These are phyloP conservation scores for Raffaelea ambrosiae DNA, from an alignment of 2,329 filamentous ascomycete species.

Conservation along the genomic window DNA sequence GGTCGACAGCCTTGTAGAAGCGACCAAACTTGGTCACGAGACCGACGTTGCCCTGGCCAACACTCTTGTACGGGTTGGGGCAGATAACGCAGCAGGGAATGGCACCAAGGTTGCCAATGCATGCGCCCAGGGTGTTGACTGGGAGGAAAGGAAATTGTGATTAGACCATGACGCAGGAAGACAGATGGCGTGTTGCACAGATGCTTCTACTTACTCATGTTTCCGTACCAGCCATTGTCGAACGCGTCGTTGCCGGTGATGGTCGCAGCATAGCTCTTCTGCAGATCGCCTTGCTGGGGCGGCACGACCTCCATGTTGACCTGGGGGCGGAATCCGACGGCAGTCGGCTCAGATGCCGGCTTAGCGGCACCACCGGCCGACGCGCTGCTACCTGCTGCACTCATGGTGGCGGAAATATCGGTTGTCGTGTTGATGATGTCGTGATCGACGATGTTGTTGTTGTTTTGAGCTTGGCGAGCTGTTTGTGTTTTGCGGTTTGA, in stretches of 20 bases:
- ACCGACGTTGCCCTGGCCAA: slow-evolving; percentile 88
- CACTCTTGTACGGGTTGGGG: slow-evolving; percentile 92
- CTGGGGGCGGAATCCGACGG: slow-evolving; percentile 37
- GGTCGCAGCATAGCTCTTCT: slow-evolving; percentile 63
- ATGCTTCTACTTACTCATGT: slow-evolving; percentile 56
- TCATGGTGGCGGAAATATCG: background rate
- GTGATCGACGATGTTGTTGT: background rate
- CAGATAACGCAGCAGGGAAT: slow-evolving; percentile 86
- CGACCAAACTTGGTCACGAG: slow-evolving; percentile 91
- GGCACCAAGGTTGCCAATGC: slow-evolving; percentile 72
- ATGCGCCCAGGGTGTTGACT: slow-evolving; percentile 52
- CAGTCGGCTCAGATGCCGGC: background rate
- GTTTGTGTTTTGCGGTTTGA: background rate
- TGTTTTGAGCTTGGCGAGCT: background rate
- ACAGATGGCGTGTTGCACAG: background rate
- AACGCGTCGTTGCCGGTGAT: slow-evolving; percentile 56
- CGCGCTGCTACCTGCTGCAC: background rate
- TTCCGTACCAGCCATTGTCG: slow-evolving; percentile 80
- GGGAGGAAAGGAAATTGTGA: background rate
- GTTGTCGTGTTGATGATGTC: background rate
- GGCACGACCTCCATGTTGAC: slow-evolving; percentile 64
- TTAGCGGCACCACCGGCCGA: background rate
- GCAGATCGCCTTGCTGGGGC: slow-evolving; percentile 73
- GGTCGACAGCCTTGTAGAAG: slow-evolving; percentile 93
- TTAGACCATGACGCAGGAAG: background rate